Base-by-base conservation (phyloP, 106 monocot genomes). In the Xerophyta viscosa region DNA sequence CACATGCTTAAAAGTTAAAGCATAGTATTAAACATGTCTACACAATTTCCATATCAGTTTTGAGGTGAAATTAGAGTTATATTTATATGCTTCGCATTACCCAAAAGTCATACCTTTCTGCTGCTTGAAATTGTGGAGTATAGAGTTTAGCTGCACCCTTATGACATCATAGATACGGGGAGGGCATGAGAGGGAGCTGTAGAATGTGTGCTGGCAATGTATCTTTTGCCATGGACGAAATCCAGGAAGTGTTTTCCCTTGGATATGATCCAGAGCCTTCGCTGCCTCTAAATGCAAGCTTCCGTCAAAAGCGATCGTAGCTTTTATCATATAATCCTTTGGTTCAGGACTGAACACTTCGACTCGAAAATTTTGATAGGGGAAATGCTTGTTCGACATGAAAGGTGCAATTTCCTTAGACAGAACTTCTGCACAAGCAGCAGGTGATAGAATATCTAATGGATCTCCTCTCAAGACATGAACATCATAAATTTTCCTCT, bases 161-260 rank as follows among this genome's bases (percentile, higher is more conserved):
- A 98, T 80, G 42, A 77, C 86, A 63, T n/a, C 27, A 69, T 81
- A 98, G 37, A 90, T 37, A 27, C 62, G 69, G 27, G 70, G 20
- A 56, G 86, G 81, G 50, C 81, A 82, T 50, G 65, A 79, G 8
- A 98, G 2, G 43, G 68, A 66, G 60, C 89, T 98, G 27, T 63
- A 57, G 56, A 98, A 98, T 45, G 79, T 57, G 50, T 80, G 81
- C 31, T 71, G 71, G 63, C 98, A 98, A 29, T 71, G 58, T 41
- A 98, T 98, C 57, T 66, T 82, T 68, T 98, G 98, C 98, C 98
- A 98, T 24, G 73, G 28, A 29, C 46, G 51, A 67, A 72, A 98
- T 10, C 72, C 62, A 33, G 86, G 71, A 41, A 92, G 76, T 15
- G 71, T 71, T 51, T 63, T 82, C 46, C 98, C 86, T 68, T 80